Percentiles rank a stretch among this genome's conserved stretches.
phyloP scores from a whole-genome alignment of 345 rosid species.

The Ceriops decandra region DNA sequence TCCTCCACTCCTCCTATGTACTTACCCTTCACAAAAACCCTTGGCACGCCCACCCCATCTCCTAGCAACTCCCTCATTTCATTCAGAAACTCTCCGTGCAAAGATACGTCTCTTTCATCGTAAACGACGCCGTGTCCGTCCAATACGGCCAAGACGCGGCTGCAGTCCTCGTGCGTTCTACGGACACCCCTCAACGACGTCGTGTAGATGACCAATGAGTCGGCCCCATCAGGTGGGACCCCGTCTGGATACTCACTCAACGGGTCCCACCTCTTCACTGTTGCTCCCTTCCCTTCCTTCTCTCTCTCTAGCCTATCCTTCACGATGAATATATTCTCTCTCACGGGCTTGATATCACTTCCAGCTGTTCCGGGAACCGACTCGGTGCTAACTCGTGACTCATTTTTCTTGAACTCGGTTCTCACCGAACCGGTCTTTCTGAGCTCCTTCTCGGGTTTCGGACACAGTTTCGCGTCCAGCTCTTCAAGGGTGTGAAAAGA shows the following conservation, averaged over 20 bases:
- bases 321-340: slow-evolving; percentile 59
- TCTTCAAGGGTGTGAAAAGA: slow-evolving; percentile 88
- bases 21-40: slow-evolving; percentile 81
- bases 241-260: slow-evolving; percentile 65
- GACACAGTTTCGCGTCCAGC: slow-evolving; percentile 49
- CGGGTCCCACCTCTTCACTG: slow-evolving; percentile 51
- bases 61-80: slow-evolving; percentile 59
- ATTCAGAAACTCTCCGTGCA: slow-evolving; percentile 61
- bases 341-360: slow-evolving; percentile 44
- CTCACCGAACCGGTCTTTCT: slow-evolving; percentile 34
- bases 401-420: slow-evolving; percentile 10
- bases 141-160: slow-evolving; percentile 41
- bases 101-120: slow-evolving; percentile 85
- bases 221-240: slow-evolving; percentile 71
- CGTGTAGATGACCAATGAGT: slow-evolving; percentile 69
- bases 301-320: slow-evolving; percentile 62
- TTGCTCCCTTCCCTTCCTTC: slow-evolving; percentile 49
- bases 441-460: slow-evolving; percentile 36
- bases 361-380: background rate
- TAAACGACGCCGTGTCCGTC: slow-evolving; percentile 61
- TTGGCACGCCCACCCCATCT: slow-evolving; percentile 56
- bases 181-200: slow-evolving; percentile 89
- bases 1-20: slow-evolving; percentile 78
- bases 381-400: slow-evolving; percentile 8
- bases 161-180: slow-evolving; percentile 70